Conservation (phyloP, 2,329 filamentous ascomycete species). For the Penicillium crustosum region DNA sequence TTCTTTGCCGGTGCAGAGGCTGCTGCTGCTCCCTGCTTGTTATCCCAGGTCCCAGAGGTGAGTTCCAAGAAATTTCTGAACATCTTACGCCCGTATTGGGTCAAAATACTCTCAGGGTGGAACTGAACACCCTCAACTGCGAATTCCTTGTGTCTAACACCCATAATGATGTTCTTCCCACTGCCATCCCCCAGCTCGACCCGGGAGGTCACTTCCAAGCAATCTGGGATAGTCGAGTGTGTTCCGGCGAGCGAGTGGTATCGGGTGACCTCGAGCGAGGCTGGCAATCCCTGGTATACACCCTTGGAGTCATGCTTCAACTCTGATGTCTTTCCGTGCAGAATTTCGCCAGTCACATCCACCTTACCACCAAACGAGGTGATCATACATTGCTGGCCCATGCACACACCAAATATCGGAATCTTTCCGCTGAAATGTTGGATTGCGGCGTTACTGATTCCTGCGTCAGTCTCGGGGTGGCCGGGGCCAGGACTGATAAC, state of each 20-base stretch:
- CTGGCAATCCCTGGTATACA: constrained; percentile 79
- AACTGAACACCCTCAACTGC: constrained; percentile 97
- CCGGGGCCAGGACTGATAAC: constrained; percentile 94
- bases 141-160: constrained; percentile 87
- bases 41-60: constrained; percentile 87
- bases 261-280: constrained; percentile 82
- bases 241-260: constrained; percentile 97
- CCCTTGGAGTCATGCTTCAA: constrained; percentile 87
- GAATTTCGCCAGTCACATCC: constrained; percentile 88
- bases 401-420: constrained; percentile 94
- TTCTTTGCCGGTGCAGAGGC: constrained; percentile 55
- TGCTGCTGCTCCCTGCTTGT: constrained; percentile 57
- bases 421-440: constrained; percentile 90
- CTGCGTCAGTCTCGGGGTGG: constrained; percentile 87
- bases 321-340: constrained; percentile 95
- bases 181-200: constrained; percentile 69
- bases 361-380: constrained; percentile 90
- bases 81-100: constrained; percentile 83
- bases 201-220: constrained; percentile 88
- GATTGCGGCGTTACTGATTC: constrained; percentile 89
- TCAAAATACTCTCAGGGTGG: constrained; percentile 95
- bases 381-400: constrained; percentile 99
- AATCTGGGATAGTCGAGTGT: constrained; percentile 78
- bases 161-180: constrained; percentile 88
- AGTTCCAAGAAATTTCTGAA: constrained; percentile 87